Conservation (phyloP, 1,284 basidiomycete species). For the Irpex lacteus region DNA sequence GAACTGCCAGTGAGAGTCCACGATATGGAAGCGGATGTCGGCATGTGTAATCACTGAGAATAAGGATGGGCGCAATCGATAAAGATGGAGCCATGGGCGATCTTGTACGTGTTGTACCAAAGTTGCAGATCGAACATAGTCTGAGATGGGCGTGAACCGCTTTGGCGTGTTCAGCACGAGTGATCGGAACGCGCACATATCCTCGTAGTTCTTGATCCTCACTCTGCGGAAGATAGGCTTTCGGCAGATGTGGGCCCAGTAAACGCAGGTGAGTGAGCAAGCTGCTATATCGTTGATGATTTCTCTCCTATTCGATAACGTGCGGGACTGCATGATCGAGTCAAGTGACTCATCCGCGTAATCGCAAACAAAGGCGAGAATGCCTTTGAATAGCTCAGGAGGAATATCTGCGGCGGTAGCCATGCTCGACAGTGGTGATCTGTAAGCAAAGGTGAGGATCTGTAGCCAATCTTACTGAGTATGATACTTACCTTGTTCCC, state of each 20-base stretch:
- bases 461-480: no score
- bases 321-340: neutral
- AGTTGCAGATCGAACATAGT: neutral
- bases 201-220: neutral
- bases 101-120: neutral
- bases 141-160: neutral
- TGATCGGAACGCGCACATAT: neutral
- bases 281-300: neutral
- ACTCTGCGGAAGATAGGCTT: neutral
- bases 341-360: neutral
- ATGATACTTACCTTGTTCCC: no score
- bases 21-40: no score
- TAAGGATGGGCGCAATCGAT: neutral
- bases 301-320: neutral
- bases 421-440: neutral
- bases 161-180: neutral
- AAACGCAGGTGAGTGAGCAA: neutral
- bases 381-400: neutral
- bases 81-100: neutral
- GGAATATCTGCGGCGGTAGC: neutral
- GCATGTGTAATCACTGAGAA: no score
- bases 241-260: neutral
- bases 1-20: no score
- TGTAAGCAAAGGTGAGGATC: no score
- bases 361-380: neutral